These are phyloP conservation scores for Aquilaria agallochum DNA, from an alignment of 441 rosid genomes.

Conservation along the genomic window DNA sequence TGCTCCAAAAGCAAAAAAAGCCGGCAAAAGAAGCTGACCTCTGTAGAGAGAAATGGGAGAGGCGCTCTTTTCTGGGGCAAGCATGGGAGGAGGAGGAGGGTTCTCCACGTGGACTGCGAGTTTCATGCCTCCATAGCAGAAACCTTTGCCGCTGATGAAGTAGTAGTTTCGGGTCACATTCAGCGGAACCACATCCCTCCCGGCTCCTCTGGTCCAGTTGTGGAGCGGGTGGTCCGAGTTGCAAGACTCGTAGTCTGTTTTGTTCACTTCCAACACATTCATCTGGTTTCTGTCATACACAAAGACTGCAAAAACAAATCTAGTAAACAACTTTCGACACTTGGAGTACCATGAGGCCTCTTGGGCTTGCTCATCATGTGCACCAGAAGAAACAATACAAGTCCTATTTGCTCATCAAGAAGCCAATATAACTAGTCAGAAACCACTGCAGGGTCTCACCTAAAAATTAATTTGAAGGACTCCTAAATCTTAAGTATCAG, in stretches of 20 bases:
- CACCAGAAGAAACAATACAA: too few relatives aligned
- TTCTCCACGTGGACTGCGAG: slow-evolving; percentile 54
- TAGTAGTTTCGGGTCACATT: slow-evolving; percentile 72
- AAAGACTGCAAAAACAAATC: slow-evolving; percentile 40
- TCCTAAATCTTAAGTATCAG: background rate
- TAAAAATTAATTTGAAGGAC: background rate
- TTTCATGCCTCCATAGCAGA: slow-evolving; percentile 83
- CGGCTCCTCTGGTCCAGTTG: slow-evolving; percentile 82
- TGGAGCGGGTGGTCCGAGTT: slow-evolving; percentile 60
- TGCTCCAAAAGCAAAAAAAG: slow-evolving; percentile 41
- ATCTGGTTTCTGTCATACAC: slow-evolving; percentile 88
- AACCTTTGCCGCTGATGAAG: slow-evolving; percentile 81
- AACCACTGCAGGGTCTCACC: background rate
- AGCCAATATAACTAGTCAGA: background rate
- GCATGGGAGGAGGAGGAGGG: slow-evolving; percentile 63
- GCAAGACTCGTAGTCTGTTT: slow-evolving; percentile 67
- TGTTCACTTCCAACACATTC: slow-evolving; percentile 84
- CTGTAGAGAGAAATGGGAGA: slow-evolving; percentile 19
- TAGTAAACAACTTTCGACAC: background rate
- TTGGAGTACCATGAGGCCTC: background rate
- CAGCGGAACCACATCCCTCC: slow-evolving; percentile 85
- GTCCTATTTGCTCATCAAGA: background rate
- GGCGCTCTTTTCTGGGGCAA: slow-evolving; percentile 38
- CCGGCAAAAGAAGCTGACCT: slow-evolving; percentile 37
- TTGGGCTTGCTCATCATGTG: too few relatives aligned